A percentile compares a stretch with the other conserved stretches of the same genome.
phyloP scores from a whole-genome alignment of 2,329 filamentous ascomycete species.

The Pseudogymnoascus sp. region DNA sequence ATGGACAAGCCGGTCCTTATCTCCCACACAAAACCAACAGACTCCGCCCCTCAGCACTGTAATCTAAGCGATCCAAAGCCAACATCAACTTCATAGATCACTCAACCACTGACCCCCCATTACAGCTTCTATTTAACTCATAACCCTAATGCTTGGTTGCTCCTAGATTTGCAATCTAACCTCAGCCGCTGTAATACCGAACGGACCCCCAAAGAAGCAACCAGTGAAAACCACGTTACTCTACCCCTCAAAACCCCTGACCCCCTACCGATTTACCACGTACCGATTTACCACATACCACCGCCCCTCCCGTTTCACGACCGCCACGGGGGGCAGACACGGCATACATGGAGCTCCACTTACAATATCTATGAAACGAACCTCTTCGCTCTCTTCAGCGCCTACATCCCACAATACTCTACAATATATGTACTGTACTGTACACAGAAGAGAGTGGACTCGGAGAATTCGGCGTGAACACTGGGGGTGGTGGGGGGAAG shows the following conservation, averaged over 20 bases:
- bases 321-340: neutral
- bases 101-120: neutral
- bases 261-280: no score
- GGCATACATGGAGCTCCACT: neutral
- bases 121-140: neutral
- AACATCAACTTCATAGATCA: neutral
- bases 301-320: neutral
- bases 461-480: neutral
- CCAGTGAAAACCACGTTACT: neutral
- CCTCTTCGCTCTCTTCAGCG: neutral
- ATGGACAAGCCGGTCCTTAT: neutral
- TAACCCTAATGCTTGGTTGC: neutral
- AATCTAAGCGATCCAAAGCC: neutral
- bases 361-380: neutral
- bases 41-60: neutral
- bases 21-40: neutral
- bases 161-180: neutral
- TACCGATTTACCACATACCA: neutral
- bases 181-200: no score
- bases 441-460: neutral
- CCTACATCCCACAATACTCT: neutral
- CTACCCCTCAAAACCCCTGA: neutral
- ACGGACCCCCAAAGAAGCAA: neutral
- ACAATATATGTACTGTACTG: neutral
- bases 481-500: neutral